Base-by-base conservation (phyloP, 2,329 filamentous ascomycete species). In the Epichloe sylvatica region DNA sequence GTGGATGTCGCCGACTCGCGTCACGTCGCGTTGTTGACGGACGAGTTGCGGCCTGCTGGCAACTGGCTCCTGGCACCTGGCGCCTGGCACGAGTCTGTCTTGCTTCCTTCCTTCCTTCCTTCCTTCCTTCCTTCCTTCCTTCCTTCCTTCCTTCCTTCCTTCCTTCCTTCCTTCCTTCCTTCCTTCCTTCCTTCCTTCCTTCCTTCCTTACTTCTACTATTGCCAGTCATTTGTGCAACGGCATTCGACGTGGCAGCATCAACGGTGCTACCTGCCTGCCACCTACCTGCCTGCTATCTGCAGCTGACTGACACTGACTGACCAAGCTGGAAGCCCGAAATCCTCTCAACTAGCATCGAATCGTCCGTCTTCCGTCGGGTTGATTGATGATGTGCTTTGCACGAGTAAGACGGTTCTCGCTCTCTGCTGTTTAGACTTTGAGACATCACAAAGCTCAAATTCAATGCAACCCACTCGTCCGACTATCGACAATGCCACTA, bases 381-480 rank as follows among this genome's bases (percentile, higher is more conserved):
- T 45, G 19, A 42, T 35, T 35, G 19, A 42, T 17, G 11, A 36
- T 43, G 37, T 35, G 30, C 40, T 43, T 37, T 43, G 23, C 45
- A 47, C 46, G 46, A 47, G 46, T 47, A 47, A 47, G 36, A 41
- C 17, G 12, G 4, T 46, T 46, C 23, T 8, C n/a, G 15, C 23
- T 34, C 19, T 35, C 13, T 21, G 38, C 17, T 19, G 21, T 41
- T 47, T 25, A 47, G 46, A 34, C 25, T 47, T 41, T 47, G 15
- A 25, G 17, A 40, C 45, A 37, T 47, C 30, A 17, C 37, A 47
- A 25, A 19, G 37, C 17, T 39, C 46, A 35, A 36, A 43, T 43
- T 25, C 19, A 37, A 42, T 48, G 39, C 13, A 48, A 48, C 23
- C 37, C 37, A 30, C 17, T 46, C 46, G 25, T 48, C 46, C 23